phyloP scores from a whole-genome alignment of 176 grass and related monocot species.

The Zea luxurians region DNA sequence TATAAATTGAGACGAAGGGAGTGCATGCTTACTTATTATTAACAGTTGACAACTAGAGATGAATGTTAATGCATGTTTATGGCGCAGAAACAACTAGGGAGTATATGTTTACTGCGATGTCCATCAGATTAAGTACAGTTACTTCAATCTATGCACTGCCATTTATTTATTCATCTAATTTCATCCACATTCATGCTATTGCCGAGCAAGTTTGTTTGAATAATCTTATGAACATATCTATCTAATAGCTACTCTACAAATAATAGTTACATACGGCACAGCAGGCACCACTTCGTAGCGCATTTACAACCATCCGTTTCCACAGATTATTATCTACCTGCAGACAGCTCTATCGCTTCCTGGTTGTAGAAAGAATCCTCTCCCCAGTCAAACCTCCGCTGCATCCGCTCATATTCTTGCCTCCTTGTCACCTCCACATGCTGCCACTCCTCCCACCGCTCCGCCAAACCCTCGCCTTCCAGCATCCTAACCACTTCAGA shows the following conservation, averaged over 20 bases:
- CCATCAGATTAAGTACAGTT: neutral
- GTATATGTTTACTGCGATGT: neutral
- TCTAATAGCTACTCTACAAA: conserved; percentile 15
- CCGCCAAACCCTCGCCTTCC: conserved; percentile 71
- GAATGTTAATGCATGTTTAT: neutral
- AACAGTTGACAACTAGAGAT: neutral
- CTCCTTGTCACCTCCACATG: conserved; percentile 74
- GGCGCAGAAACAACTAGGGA: neutral
- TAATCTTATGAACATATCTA: neutral
- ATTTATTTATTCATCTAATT: neutral
- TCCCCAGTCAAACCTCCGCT: conserved; percentile 58
- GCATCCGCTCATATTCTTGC: conserved; percentile 62
- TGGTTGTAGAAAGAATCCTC: conserved; percentile 64
- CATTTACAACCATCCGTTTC: neutral
- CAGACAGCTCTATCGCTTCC: conserved; percentile 69
- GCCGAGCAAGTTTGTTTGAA: neutral
- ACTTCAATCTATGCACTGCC: neutral
- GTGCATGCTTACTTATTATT: neutral
- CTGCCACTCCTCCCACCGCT: conserved; percentile 91
- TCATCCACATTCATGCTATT: neutral
- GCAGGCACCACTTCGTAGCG: neutral
- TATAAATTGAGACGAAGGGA: too few relatives aligned
- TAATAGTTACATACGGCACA: conserved; percentile 14
- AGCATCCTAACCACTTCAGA: conserved; percentile 87
- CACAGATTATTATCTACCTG: conserved; percentile 45